Base-by-base conservation (phyloP, 495 filamentous ascomycete species). In the Rostrohypoxylon terebratum region DNA sequence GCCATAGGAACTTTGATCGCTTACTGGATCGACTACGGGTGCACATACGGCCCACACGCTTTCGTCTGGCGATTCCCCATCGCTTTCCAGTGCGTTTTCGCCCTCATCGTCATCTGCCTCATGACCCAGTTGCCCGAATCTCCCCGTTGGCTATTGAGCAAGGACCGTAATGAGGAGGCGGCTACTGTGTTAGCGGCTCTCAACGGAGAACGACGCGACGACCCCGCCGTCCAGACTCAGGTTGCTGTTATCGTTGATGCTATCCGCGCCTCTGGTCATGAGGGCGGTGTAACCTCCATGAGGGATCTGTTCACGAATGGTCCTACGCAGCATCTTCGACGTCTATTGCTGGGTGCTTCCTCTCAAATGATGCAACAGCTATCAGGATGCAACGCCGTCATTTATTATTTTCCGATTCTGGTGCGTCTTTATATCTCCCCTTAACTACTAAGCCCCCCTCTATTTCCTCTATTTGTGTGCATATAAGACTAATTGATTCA, bases 1-100 rank as follows among this genome's bases (percentile, higher is more conserved):
- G 92, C 92, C 45, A 92, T 94, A 60, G 93, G 93, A 50, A 90
- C 87, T 8, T 80, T 93, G 45, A 89, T 94, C 28, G 91, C 91
- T 25, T 94, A 94, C 82, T 95, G 92, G 92, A 84, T 95, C 63
- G 91, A 94, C 72, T 95, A 92, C 68, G 92, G 92, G 48, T 85
- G 90, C 33, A 88, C 87, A 8, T 94, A 91, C 74, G 91, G 90
- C 3, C 86, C 87, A 2, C 69, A 80, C 7, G 86, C 89, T 71
- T 80, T 93, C 6, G 85, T 87, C 16, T 94, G 92, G 92, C 87
- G 92, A 18, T 92, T 94, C 82, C 92, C 92, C 16, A 93, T 94
- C 66, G 90, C 90, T 11, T 93, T 95, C 86, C 92, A 94, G 83
- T 83, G 92, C 59, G 63, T 93, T 48, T 94, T 94, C 70, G 90